Evolutionary conservation across 148 eudicot genomes (phyloP), one percentile per base, ranked within the genome.

Genomic region (Silene uniflora): DNA sequence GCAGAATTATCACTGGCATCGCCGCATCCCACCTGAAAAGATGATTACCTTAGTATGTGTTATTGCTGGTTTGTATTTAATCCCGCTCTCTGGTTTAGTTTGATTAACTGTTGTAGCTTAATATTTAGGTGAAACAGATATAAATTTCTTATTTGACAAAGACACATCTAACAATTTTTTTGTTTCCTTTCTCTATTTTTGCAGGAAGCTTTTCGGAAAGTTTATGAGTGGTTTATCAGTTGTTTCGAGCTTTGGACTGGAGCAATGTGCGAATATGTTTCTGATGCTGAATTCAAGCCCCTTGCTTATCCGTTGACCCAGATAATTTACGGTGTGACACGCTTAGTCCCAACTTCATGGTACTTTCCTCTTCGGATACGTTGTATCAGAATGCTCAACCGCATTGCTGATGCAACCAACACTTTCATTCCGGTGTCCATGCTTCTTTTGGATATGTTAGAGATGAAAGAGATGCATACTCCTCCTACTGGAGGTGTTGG

Each of bases 231-330:
- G 99, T 95, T 73, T 77, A 87, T 95, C 66, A 88, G 88, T 60
- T 95, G 99, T 77, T 94, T 95, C 61, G 97, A 95, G 87, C 99
- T 95, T 72, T 95, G 99, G 99, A 89, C 93, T 76, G 90, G 85
- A 83, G 97, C 97, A 78, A 83, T 95, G 73, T 91, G 96, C 81
- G 89, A 86, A 42, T 87, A 88, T 81, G 81, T 97, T 74, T 84
- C 85, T 58, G 97, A 90, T 78, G 82, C 90, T 62, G 98, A 96
- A 69, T 86, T 96, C 74, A 87, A 73, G 62, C 93, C 98, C 68
- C 92, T 96, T 75, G 93, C 99, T 58, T 96, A 96, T 85, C 99
- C 99, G 18, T 73, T 96, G 87, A 87, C 98, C n/a, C 99, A 96
- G 82, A 92, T 96, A 69, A 92, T 96, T 71, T 86, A 89, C 67